phyloP scores from a whole-genome alignment of 371 early-diverging fungal species.

The Mucor plumbeus region DNA sequence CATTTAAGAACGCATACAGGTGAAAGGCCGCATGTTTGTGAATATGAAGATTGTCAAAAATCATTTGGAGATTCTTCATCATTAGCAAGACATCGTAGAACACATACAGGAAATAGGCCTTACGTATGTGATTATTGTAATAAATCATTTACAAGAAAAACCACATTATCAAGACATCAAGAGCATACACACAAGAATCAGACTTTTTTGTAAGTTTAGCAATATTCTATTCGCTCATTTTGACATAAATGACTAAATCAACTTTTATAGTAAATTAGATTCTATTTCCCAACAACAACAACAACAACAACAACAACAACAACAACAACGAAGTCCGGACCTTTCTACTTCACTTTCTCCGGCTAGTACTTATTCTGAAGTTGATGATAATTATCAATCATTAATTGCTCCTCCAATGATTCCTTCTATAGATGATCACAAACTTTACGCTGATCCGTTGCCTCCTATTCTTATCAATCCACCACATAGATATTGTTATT shows the following conservation, averaged over 20 bases:
- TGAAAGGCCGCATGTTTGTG: constrained; percentile 79
- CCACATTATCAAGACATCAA: constrained; percentile 66
- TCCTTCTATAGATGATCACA: neutral
- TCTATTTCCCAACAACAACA: neutral
- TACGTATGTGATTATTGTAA: constrained; percentile 46
- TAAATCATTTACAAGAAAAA: constrained; percentile 66
- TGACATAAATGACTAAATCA: neutral
- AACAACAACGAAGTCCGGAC: neutral
- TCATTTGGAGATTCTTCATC: constrained; percentile 63
- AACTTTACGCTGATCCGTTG: neutral
- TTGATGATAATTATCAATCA: neutral
- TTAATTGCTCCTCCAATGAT: neutral
- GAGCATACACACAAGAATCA: constrained; percentile 21
- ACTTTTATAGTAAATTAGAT: neutral
- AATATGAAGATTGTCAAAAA: constrained; percentile 61
- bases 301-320: neutral
- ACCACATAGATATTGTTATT: neutral
- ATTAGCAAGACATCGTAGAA: constrained; percentile 45
- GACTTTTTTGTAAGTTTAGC: neutral
- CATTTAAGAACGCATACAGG: constrained; percentile 82
- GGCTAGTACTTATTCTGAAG: neutral
- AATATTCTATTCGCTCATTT: neutral
- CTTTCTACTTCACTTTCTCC: neutral
- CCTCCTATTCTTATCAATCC: neutral
- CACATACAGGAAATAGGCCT: constrained; percentile 44